Percentiles rank a stretch among this genome's conserved stretches.
phyloP scores from a whole-genome alignment of 2,329 filamentous ascomycete species.

The Simplicillium sp. region DNA sequence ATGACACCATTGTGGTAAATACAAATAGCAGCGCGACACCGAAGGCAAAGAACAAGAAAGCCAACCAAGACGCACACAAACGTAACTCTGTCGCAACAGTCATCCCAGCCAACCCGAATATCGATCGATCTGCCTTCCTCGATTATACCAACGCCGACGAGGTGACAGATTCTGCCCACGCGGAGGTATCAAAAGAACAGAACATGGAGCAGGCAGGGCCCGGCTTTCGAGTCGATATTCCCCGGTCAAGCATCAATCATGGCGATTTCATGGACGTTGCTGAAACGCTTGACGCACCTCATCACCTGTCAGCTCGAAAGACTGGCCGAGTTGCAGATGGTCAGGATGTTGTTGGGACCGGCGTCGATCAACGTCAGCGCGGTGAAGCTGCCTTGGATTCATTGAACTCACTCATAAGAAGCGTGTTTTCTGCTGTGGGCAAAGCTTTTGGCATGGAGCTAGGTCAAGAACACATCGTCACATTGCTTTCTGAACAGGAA shows the following conservation, averaged over 20 bases:
- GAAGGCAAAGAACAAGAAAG: conserved; percentile 9
- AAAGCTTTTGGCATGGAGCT: conserved; percentile 48
- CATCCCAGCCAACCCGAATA: conserved; percentile 32
- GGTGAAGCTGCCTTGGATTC: conserved; percentile 65
- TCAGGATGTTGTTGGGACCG: conserved; percentile 48
- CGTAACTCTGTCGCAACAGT: conserved; percentile 17
- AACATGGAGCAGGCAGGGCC: no score
- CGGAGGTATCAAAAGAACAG: background rate
- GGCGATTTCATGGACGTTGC: conserved; percentile 42
- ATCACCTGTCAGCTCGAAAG: conserved; percentile 42
- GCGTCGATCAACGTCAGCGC: conserved; percentile 72
- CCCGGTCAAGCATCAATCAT: conserved; percentile 32
- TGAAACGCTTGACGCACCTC: conserved; percentile 35
- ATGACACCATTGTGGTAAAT: no score
- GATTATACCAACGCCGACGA: conserved; percentile 15
- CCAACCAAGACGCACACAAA: conserved; percentile 15
- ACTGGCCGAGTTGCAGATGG: conserved; percentile 41
- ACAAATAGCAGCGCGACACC: conserved; percentile 19
- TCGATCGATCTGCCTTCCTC: conserved; percentile 26
- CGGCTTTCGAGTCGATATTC: conserved; percentile 33
- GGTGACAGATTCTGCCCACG: background rate
- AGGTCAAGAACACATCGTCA: conserved; percentile 44
- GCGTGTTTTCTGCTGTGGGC: conserved; percentile 71
- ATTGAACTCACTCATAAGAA: conserved; percentile 59
- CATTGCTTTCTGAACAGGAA: conserved; percentile 47